Evolutionary conservation across 2,329 filamentous ascomycete genomes (phyloP), one percentile per base, ranked within the genome.

Genomic region (Cadophora gregata): DNA sequence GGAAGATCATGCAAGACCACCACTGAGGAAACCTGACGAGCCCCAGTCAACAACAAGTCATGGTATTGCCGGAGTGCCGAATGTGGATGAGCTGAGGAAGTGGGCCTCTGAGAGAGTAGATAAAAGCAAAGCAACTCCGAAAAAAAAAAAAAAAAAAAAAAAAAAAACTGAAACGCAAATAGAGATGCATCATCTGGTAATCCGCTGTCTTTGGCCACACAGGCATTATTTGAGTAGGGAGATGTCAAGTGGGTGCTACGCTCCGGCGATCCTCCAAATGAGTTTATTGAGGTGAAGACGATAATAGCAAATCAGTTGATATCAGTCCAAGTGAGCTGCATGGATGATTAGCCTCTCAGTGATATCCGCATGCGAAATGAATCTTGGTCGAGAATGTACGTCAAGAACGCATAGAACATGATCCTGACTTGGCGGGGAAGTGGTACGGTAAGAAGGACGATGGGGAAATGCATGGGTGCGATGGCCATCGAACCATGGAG

Each of bases 61-160:
- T 21, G 53, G 16, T 56, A 56, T 14, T n/a, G 12, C 24, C 1
- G 31, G 53, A 56, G n/a, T 29, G 21, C 31, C 29, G 53, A 56
- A 56, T 56, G 53, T 33, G 31, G 29, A 25, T 33, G 27, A 24
- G 16, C 24, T 56, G 53, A 36, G 42, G 12, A 25, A 19, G 12
- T 25, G 16, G 10, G 16, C 25, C 25, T 5, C 9, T 10, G 12
- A 58, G 25, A 33, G 25, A 36, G 53, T 9, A 36, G 24, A 24
- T 19, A 27, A 36, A 56, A 56, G 36, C 29, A 33, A 56, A 36
- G 29, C 36, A 58, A n/a, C 36, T 58, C 55, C 33, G n/a, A 24
- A 58, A 12, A 42, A 9, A 42, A 25, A 38, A 19, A 9, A 42
- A 25, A 38, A 19, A n/a, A n/a, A 19, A n/a, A 29, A 33, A 33